These are phyloP conservation scores for Kazachstania africana DNA, from an alignment of 805 yeast genomes.

Conservation along the genomic window DNA sequence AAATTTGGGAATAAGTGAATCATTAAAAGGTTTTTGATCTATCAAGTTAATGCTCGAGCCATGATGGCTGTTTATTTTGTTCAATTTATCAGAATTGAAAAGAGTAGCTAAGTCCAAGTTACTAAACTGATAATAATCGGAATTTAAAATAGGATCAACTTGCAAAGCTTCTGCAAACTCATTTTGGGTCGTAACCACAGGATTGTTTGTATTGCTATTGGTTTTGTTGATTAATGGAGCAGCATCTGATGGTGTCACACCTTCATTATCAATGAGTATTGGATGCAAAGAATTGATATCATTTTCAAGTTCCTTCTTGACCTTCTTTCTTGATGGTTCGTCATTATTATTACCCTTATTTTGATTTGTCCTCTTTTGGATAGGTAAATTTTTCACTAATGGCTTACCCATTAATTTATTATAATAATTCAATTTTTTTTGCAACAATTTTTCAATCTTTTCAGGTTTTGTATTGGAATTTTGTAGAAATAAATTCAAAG, in stretches of 20 bases:
- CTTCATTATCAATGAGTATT: not conserved
- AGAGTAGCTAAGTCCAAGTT: no score
- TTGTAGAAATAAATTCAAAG: conserved; percentile 52
- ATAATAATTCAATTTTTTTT: conserved; percentile 19
- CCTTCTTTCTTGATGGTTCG: conserved; percentile 7
- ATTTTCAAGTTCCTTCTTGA: conserved; percentile 6
- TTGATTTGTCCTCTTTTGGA: no score
- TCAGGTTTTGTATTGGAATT: conserved; percentile 29
- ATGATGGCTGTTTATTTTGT: no score
- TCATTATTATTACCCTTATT: conserved; percentile 4
- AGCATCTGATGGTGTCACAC: not conserved
- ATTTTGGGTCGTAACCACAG: conserved; percentile 9
- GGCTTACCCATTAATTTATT: conserved; percentile 19
- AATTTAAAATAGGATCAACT: conserved; percentile 23
- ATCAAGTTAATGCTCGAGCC: no score
- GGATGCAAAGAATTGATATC: not conserved
- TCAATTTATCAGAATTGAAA: no score
- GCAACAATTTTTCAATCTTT: conserved; percentile 21
- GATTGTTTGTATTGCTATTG: not conserved
- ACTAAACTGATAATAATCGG: conserved; percentile 11
- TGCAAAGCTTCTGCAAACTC: conserved; percentile 23
- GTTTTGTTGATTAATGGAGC: not conserved
- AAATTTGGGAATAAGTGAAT: no score
- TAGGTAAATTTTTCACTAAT: conserved; percentile 4
- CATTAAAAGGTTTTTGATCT: no score